Base-by-base conservation (phyloP, 805 yeast genomes). In the Yarrowia sp. region DNA sequence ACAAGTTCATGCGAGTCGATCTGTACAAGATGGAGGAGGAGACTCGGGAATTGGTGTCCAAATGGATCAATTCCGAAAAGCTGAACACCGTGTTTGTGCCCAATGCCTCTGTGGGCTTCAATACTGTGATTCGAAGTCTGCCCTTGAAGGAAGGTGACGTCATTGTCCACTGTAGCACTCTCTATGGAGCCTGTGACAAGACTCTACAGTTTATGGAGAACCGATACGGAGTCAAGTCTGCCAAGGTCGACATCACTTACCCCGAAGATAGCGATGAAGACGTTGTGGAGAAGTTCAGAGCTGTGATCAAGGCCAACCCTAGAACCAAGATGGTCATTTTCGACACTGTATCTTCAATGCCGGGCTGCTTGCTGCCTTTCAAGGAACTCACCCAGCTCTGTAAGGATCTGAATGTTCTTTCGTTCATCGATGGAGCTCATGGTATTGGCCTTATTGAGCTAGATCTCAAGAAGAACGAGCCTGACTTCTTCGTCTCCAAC, bases 381-480 rank as follows among this genome's bases (percentile, higher is more conserved):
- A 81, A 81, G 68, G 73, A 79, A 65, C 70, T 89, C 55, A 78
- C 81, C 2, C 69, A 74, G 10, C 72, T 84, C 42, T 85, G 91
- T 70, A 74, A 76, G 14, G 75, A 82, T 60, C 75, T 84, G 58
- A 74, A 76, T 14, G 84, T 85, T 3, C 69, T 86, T 52, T 84
- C 90, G 2, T 76, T 87, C 47, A 81, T 89, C 33, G 94, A 89
- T 74, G 94, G 89, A 14, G 94, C 93, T 5, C 94, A 89, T 73
- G 84, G 86, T 0, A 79, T 85, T 42, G 94, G 94, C 0, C 69
- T 75, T 24, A 47, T 72, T 3, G 74, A 73, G 4, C 66, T 77
- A 12, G 61, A 71, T 24, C 50, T 78, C 53, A 53, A 68, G 8
- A 14, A 55, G 1, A 70, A 72, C 1, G 76, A 81, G 66, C 90